Evolutionary conservation across 179 eudicot genomes (phyloP).

Genomic region (Silene noctiflora): DNA sequence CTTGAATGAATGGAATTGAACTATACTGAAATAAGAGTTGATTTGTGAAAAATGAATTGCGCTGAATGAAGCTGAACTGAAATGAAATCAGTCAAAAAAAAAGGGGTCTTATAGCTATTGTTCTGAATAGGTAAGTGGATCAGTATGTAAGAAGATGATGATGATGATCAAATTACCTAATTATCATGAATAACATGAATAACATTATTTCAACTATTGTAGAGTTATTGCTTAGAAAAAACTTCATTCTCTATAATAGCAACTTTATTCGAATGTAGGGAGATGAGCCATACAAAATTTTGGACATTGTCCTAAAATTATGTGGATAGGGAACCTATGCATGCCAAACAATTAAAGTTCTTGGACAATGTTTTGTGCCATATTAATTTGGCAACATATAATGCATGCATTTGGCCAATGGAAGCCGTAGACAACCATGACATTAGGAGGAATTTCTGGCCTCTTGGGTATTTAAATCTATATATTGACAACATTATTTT

Average conservation of each 20-base stretch:
- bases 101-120: too few relatives aligned
- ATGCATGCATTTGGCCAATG: slow-evolving; percentile 15
- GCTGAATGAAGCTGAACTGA: too few relatives aligned
- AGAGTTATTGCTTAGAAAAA: not conserved
- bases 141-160: too few relatives aligned
- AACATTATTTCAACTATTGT: too few relatives aligned
- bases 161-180: too few relatives aligned
- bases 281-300: not conserved
- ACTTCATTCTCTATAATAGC: not conserved
- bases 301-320: slow-evolving; percentile 8
- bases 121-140: too few relatives aligned
- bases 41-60: too few relatives aligned
- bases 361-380: slow-evolving; percentile 14
- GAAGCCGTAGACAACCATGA: slow-evolving; percentile 32
- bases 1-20: too few relatives aligned
- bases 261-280: not conserved
- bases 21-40: too few relatives aligned
- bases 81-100: too few relatives aligned
- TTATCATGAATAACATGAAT: too few relatives aligned
- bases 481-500: slow-evolving; percentile 28
- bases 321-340: slow-evolving; percentile 9
- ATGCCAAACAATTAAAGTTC: not conserved
- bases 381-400: slow-evolving; percentile 15
- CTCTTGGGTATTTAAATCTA: slow-evolving; percentile 32
- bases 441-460: slow-evolving; percentile 54